Percentiles rank a stretch among this genome's conserved stretches.
Evolutionary conservation across 257 asterid species (phyloP).

Genomic region (Catharanthus roseus): DNA sequence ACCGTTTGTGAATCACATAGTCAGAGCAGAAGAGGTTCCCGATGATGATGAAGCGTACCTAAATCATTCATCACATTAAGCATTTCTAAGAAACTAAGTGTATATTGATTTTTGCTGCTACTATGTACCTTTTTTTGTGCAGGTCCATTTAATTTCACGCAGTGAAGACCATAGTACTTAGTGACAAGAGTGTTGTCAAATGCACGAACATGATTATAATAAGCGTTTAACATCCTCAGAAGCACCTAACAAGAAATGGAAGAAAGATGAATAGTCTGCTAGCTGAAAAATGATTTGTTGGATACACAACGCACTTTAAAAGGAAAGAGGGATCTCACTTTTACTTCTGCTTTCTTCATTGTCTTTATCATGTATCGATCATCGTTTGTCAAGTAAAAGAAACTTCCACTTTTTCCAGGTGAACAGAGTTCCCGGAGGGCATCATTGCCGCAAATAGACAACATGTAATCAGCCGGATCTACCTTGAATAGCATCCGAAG

Average conservation of each 20-base stretch:
- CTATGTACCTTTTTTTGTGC: slow-evolving; percentile 60
- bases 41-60: slow-evolving; percentile 89
- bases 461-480: slow-evolving; percentile 94
- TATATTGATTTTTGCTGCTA: neutral
- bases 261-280: neutral
- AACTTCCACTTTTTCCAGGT: slow-evolving; percentile 95
- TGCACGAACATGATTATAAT: slow-evolving; percentile 37
- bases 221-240: slow-evolving; percentile 41
- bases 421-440: slow-evolving; percentile 88
- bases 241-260: slow-evolving; percentile 29
- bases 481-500: slow-evolving; percentile 84
- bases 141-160: slow-evolving; percentile 39
- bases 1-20: slow-evolving; percentile 65
- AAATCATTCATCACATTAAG: slow-evolving; percentile 16
- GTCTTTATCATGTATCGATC: slow-evolving; percentile 98
- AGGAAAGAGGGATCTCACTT: slow-evolving; percentile 38
- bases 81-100: neutral
- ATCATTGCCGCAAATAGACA: slow-evolving; percentile 87
- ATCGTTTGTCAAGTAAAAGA: slow-evolving; percentile 83
- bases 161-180: slow-evolving; percentile 43
- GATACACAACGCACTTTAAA: neutral
- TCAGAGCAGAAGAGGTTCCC: slow-evolving; percentile 81
- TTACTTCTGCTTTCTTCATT: slow-evolving; percentile 94
- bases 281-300: slow-evolving; percentile 7
- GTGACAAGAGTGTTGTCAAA: slow-evolving; percentile 36